These are phyloP conservation scores for Nitzschia inconspicua DNA, from an alignment of 108 stramenopile species.

Conservation along the genomic window DNA sequence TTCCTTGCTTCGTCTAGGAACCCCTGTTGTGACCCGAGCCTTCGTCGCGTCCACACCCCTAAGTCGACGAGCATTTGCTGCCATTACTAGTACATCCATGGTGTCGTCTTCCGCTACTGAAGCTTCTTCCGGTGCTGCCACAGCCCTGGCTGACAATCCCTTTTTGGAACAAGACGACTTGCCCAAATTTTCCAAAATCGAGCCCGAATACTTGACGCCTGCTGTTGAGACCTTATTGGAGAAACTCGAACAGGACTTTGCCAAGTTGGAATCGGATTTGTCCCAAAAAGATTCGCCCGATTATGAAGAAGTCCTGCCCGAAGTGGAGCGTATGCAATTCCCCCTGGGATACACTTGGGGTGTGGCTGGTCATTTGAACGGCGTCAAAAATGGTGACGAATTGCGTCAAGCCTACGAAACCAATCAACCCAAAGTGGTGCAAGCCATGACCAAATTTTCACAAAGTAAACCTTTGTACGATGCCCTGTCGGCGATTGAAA, in stretches of 20 bases:
- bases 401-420: conserved; percentile 90
- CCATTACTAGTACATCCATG: background rate
- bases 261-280: conserved; percentile 54
- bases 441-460: conserved; percentile 79
- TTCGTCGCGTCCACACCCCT: too few species aligned
- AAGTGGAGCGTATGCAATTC: conserved; percentile 74
- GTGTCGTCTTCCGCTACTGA: background rate
- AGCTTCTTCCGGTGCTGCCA: background rate
- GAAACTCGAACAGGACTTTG: conserved; percentile 69
- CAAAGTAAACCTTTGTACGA: conserved; percentile 89
- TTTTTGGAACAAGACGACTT: conserved; percentile 74
- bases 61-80: background rate
- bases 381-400: conserved; percentile 94
- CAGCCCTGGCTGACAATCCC: conserved; percentile 56
- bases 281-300: conserved; percentile 6
- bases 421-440: conserved; percentile 92
- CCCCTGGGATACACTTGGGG: conserved; percentile 90
- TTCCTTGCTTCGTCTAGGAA: too few species aligned
- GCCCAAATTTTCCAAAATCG: conserved; percentile 83
- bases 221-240: conserved; percentile 67
- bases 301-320: conserved; percentile 75
- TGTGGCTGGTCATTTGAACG: conserved; percentile 95
- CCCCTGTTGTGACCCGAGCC: too few species aligned
- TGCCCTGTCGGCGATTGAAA: conserved; percentile 72
- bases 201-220: conserved; percentile 80